Base-by-base conservation (phyloP, 2,329 filamentous ascomycete species). In the Dactylellina cionopaga region DNA sequence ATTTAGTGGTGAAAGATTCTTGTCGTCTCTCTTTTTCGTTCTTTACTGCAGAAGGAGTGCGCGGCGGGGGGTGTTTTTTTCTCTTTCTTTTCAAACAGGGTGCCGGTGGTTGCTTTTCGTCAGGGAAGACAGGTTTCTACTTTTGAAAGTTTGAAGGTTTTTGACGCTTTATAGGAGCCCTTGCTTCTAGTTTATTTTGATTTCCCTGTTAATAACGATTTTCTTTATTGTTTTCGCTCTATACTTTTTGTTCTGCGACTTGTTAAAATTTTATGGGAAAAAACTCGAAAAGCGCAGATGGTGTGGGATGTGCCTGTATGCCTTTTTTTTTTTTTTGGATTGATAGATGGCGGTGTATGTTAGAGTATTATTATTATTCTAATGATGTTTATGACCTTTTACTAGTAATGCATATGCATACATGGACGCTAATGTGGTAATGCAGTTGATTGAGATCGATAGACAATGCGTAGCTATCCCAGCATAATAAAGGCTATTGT, bases 221-320 rank as follows among this genome's bases (percentile, higher is more conserved):
- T 5, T 19, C 15, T 39, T 4, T 37, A 47, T n/a, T 49, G 17
- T 9, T 43, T 15, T 56, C 24, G 29, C 6, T 25, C 27, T 19
- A 2, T 27, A 9, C 27, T 11, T 19, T n/a, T 17, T 29, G 35
- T 44, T 3, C 6, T 46, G 52, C 51, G 11, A 10, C 3, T 19
- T 19, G 19, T 31, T 19, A 10, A 29, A 2, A 27, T 46, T 35
- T 54, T 19, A 17, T 35, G 25, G 25, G 27, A 15, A 24, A 56
- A 9, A 15, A 22, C 27, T 24, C 31, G 13, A 35, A 35, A 35
- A n/a, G n/a, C n/a, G n/a, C n/a, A n/a, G n/a, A n/a, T n/a, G n/a
- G n/a, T n/a, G n/a, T 13, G 31, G 39, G 29, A 35, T 64, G 37
- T 64, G 55, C 37, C 27, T 52, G 55, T 64, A 64, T 46, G 55